These are phyloP conservation scores for Sporisorium scitamineum DNA, from an alignment of 1,284 basidiomycete genomes.

Conservation along the genomic window DNA sequence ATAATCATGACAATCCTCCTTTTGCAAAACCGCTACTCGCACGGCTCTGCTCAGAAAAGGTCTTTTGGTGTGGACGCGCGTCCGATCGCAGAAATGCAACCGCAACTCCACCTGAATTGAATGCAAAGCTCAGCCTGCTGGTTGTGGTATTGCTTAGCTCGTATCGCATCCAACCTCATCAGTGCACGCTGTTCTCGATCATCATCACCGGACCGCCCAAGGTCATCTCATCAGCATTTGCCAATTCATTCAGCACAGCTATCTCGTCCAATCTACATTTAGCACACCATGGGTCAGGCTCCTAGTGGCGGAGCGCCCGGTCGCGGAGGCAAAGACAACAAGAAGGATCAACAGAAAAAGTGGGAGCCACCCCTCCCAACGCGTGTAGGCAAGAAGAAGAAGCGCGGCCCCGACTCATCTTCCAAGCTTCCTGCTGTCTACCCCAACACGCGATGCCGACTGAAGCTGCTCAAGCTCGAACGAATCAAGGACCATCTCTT, in stretches of 20 bases:
- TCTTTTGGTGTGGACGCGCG: conserved; percentile 36
- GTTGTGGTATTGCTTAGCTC: conserved; percentile 18
- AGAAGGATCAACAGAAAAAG: conserved; percentile 81
- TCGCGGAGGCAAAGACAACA: conserved; percentile 59
- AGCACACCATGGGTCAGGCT: conserved; percentile 58
- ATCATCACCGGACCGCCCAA: neutral
- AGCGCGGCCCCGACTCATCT: conserved; percentile 88
- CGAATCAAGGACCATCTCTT: conserved; percentile 98
- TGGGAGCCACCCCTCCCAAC: conserved; percentile 99
- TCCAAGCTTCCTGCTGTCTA: conserved; percentile 93
- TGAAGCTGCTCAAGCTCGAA: conserved; percentile 95
- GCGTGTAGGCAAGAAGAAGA: conserved; percentile 93
- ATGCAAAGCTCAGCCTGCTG: neutral
- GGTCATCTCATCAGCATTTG: neutral
- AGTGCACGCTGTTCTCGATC: neutral
- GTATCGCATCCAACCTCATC: neutral
- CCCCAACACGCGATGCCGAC: conserved; percentile 93
- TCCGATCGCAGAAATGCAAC: conserved; percentile 36
- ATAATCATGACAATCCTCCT: conserved; percentile 13
- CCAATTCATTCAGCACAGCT: neutral
- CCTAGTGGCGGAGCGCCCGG: conserved; percentile 60
- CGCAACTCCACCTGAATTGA: conserved; percentile 28
- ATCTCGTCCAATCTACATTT: neutral
- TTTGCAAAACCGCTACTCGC: conserved; percentile 9
- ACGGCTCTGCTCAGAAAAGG: conserved; percentile 8